These are phyloP conservation scores for Rheum nobile DNA, from an alignment of 148 eudicot genomes.

Conservation along the genomic window DNA sequence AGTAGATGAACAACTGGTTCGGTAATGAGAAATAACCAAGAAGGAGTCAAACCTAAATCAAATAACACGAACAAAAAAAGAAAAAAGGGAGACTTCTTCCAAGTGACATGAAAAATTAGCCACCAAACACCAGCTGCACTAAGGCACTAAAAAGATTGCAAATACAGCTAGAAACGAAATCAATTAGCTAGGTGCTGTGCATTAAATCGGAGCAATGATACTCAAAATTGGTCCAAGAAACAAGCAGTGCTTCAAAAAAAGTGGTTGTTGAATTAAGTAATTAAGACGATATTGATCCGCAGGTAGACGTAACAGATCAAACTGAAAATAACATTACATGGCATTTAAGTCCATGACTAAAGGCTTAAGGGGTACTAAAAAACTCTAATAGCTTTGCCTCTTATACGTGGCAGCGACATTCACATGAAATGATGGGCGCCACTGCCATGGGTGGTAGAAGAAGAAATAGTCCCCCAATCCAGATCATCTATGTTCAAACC, in stretches of 20 bases:
- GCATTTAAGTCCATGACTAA: neutral
- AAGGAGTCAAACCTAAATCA: too few species aligned
- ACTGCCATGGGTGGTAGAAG: neutral
- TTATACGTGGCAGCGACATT: neutral
- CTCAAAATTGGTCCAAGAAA: neutral
- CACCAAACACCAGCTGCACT: too few species aligned
- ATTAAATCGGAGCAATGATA: too few species aligned
- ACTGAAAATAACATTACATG: neutral
- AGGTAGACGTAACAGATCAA: neutral
- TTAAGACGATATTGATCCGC: neutral
- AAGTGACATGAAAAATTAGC: too few species aligned
- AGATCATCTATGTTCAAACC: conserved; percentile 4
- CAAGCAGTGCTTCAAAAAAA: neutral
- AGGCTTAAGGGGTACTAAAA: neutral
- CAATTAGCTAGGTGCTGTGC: too few species aligned
- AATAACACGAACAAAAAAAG: too few species aligned
- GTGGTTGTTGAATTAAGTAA: neutral
- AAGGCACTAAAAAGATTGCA: too few species aligned
- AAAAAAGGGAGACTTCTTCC: too few species aligned
- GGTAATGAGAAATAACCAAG: too few species aligned
- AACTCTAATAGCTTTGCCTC: neutral
- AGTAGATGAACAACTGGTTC: too few species aligned
- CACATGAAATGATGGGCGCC: conserved; percentile 5
- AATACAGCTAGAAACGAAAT: too few species aligned
- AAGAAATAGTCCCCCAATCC: conserved; percentile 3